Conservation (phyloP, 2,329 filamentous ascomycete genomes). For the Cladosporium sp. region DNA sequence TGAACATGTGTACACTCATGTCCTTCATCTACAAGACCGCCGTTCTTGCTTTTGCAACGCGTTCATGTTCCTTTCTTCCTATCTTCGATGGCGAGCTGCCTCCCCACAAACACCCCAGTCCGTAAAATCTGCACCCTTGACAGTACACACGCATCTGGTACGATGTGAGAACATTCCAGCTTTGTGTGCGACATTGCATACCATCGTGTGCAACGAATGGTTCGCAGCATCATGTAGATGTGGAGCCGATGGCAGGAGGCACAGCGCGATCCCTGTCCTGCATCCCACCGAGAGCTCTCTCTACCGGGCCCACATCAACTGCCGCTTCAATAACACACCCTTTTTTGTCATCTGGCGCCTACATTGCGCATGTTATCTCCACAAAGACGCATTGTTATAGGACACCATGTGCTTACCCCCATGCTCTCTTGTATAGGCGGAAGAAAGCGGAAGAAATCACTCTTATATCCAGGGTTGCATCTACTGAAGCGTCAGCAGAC, state of each 20-base stretch:
- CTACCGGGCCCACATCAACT: slow-evolving; percentile 8
- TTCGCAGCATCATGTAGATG: neutral
- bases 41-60: neutral
- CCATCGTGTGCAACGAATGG: neutral
- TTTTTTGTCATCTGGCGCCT: neutral
- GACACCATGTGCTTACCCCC: neutral
- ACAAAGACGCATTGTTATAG: neutral
- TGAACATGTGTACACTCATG: neutral
- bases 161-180: neutral
- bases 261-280: neutral
- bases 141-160: neutral
- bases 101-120: neutral
- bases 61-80: neutral
- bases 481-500: slow-evolving; percentile 2
- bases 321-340: neutral
- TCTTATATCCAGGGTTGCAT: neutral
- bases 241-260: neutral
- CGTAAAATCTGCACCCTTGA: neutral
- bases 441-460: neutral
- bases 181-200: neutral
- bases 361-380: neutral
- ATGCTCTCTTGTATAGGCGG: neutral
- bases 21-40: neutral
- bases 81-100: neutral
- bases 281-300: slow-evolving; percentile 1